Evolutionary conservation across 306 rosid genomes (phyloP).

Genomic region (Rosa rugosa): DNA sequence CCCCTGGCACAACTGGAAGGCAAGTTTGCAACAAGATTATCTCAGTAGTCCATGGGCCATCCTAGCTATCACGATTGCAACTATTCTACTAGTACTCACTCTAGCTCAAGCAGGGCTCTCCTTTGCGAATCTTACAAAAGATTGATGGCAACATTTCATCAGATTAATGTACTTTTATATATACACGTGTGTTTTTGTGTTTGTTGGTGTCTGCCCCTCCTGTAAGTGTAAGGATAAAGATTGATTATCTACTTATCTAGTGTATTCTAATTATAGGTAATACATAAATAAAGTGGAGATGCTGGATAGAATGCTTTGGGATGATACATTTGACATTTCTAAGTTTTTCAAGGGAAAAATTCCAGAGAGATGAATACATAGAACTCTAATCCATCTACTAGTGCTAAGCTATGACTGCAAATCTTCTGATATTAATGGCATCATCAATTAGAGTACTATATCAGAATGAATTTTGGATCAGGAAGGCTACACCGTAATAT

Average conservation of each 20-base stretch:
- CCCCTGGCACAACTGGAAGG: conserved; percentile 31
- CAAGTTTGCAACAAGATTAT: conserved; percentile 25
- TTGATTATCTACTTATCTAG: neutral
- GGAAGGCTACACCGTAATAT: neutral
- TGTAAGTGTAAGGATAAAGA: neutral
- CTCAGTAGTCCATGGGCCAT: conserved; percentile 31
- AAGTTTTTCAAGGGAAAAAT: neutral
- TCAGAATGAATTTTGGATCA: neutral
- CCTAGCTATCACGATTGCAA: neutral
- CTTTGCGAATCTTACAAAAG: neutral
- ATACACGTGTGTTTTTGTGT: neutral
- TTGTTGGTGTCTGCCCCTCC: neutral
- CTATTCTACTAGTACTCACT: conserved; percentile 5
- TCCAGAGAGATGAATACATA: neutral
- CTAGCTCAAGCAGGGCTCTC: conserved; percentile 13
- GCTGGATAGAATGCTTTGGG: neutral
- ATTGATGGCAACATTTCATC: neutral
- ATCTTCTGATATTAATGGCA: neutral
- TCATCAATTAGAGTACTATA: neutral
- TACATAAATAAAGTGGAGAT: neutral
- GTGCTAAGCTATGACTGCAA: neutral
- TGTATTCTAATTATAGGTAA: neutral
- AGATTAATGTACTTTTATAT: neutral
- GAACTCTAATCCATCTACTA: neutral
- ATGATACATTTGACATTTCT: neutral